These are phyloP conservation scores for Acarospora socialis DNA, from an alignment of 2,329 filamentous ascomycete genomes.

Conservation along the genomic window DNA sequence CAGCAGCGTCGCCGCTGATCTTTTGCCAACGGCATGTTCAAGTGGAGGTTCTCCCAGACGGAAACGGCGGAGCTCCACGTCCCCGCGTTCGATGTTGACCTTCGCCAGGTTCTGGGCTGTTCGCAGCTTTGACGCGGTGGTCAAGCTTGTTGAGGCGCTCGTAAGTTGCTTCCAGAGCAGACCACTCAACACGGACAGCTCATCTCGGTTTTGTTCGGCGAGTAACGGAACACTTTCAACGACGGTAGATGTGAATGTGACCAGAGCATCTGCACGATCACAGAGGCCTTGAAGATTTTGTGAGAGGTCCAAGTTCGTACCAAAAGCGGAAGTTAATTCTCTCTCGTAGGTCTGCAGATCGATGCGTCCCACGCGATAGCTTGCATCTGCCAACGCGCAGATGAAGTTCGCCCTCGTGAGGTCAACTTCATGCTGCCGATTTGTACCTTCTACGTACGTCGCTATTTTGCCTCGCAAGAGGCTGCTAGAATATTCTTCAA, in stretches of 20 bases:
- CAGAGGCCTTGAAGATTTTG: constrained; percentile 36
- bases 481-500: constrained; percentile 40
- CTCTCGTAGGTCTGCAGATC: constrained; percentile 39
- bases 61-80: constrained; percentile 40
- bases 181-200: constrained; percentile 19
- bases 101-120: constrained; percentile 35
- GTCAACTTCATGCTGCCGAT: constrained; percentile 35
- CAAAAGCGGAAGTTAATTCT: constrained; percentile 28
- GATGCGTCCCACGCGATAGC: constrained; percentile 38
- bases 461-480: constrained; percentile 41
- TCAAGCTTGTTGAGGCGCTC: constrained; percentile 35
- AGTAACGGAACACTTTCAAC: constrained; percentile 20
- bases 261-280: constrained; percentile 42
- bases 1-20: constrained; percentile 29
- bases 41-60: constrained; percentile 34
- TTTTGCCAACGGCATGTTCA: constrained; percentile 27
- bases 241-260: constrained; percentile 38
- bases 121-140: constrained; percentile 37
- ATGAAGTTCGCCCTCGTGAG: constrained; percentile 44
- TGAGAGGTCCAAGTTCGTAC: constrained; percentile 26
- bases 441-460: constrained; percentile 33
- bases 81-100: constrained; percentile 41
- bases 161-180: constrained; percentile 40
- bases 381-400: constrained; percentile 40
- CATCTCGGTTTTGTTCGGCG: background rate